Percentiles rank a stretch among this genome's conserved stretches.
Conservation (phyloP, 106 monocot species). For the Dendrobium chrysotoxum region DNA sequence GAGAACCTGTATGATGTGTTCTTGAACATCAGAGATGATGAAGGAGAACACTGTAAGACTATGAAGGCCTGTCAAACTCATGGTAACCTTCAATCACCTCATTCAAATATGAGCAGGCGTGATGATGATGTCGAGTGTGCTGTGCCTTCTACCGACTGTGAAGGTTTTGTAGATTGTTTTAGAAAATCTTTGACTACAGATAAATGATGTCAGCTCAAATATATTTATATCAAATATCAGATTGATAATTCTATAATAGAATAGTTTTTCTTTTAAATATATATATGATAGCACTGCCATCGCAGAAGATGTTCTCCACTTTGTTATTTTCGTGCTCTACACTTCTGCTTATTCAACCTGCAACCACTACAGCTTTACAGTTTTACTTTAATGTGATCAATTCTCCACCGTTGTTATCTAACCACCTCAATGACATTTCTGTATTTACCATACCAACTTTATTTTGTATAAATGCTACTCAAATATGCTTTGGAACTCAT, state of each 20-base stretch:
- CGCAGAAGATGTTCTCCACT: no score
- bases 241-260: neutral
- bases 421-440: neutral
- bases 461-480: neutral
- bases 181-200: slow-evolving; percentile 37
- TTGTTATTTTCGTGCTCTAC: neutral
- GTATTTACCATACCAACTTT: neutral
- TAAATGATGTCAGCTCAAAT: neutral
- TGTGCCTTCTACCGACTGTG: slow-evolving; percentile 36
- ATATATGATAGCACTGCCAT: neutral
- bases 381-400: neutral
- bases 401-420: neutral
- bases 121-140: slow-evolving; percentile 28
- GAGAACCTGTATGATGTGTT: slow-evolving; percentile 96
- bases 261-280: neutral
- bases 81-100: slow-evolving; percentile 84
- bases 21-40: slow-evolving; percentile 81
- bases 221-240: neutral
- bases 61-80: slow-evolving; percentile 91
- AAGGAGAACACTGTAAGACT: slow-evolving; percentile 92
- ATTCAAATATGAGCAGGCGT: slow-evolving; percentile 25
- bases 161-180: slow-evolving; percentile 67
- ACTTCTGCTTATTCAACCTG: neutral
- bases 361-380: neutral
- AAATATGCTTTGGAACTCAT: no score